Conservation (phyloP, 2,329 filamentous ascomycete species). For the Ascochyta viciae-villosae region DNA sequence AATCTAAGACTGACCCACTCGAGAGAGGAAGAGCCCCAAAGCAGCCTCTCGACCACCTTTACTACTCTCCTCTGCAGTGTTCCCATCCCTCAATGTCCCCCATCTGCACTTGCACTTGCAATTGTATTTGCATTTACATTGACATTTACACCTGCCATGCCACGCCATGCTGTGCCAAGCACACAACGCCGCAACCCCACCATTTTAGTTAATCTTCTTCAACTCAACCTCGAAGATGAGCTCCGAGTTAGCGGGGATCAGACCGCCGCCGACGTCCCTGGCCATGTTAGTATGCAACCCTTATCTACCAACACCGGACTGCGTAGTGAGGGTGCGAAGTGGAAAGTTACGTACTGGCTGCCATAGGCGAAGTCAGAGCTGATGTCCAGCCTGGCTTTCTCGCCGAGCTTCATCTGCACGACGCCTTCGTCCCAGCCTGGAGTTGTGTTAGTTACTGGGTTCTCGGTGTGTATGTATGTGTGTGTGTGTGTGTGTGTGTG, state of each 20-base stretch:
- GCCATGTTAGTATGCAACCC: background rate
- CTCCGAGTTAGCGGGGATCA: constrained; percentile 75
- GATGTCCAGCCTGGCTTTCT: constrained; percentile 86
- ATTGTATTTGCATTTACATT: no score
- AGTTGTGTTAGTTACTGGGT: no score
- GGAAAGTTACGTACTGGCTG: constrained; percentile 21
- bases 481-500: no score
- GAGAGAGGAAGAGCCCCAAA: background rate
- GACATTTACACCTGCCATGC: no score
- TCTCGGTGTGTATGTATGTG: no score
- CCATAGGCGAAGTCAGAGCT: constrained; percentile 63
- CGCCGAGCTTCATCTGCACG: constrained; percentile 82
- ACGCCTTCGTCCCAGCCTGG: constrained; percentile 66
- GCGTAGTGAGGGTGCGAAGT: no score
- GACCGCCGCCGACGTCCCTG: constrained; percentile 58
- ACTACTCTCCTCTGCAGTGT: background rate
- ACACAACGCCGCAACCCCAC: no score
- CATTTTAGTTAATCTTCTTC: constrained; percentile 42
- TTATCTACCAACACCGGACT: no score
- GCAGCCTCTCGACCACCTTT: constrained; percentile 1
- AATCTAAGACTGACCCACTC: no score
- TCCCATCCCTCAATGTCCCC: background rate
- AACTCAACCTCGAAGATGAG: constrained; percentile 69
- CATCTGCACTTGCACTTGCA: background rate
- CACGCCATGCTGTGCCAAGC: no score